phyloP scores from a whole-genome alignment of 2,329 filamentous ascomycete species.

The Daldinia eschscholtzii region DNA sequence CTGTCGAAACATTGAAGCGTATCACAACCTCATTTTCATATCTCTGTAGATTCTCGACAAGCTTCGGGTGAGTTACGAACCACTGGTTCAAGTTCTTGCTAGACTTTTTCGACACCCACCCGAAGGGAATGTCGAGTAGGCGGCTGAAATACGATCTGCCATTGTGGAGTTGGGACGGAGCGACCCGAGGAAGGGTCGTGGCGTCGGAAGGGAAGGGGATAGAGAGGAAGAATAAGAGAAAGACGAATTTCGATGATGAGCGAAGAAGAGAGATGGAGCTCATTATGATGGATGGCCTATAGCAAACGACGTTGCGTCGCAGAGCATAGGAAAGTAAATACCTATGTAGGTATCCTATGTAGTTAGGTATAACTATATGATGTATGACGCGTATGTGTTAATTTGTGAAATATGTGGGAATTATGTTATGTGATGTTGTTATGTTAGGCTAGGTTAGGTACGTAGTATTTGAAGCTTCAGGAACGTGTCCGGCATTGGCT shows the following conservation, averaged over 20 bases:
- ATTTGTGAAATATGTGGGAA: neutral
- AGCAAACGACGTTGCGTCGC: slow-evolving; percentile 22
- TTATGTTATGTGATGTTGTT: no score
- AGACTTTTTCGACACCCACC: slow-evolving; percentile 41
- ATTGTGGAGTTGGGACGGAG: slow-evolving; percentile 19
- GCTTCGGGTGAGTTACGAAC: slow-evolving; percentile 48
- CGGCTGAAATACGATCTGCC: slow-evolving; percentile 48
- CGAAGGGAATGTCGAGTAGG: slow-evolving; percentile 45
- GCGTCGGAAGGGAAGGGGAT: slow-evolving; percentile 26
- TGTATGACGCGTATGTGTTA: neutral
- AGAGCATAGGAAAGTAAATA: slow-evolving; percentile 21
- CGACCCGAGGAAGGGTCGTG: slow-evolving; percentile 28
- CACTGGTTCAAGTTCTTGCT: slow-evolving; percentile 43
- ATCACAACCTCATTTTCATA: slow-evolving; percentile 90
- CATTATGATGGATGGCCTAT: slow-evolving; percentile 26
- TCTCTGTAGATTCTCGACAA: slow-evolving; percentile 55
- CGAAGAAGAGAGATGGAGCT: slow-evolving; percentile 17
- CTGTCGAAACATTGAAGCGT: slow-evolving; percentile 80
- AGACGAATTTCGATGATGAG: slow-evolving; percentile 13
- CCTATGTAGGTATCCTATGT: slow-evolving; percentile 13
- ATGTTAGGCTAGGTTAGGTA: neutral
- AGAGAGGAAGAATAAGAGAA: slow-evolving; percentile 23
- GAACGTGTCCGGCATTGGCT: slow-evolving; percentile 2
- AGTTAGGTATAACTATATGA: neutral
- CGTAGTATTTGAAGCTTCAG: neutral